Evolutionary conservation across 179 eudicot genomes (phyloP), one percentile per base, ranked within the genome.

Genomic region (Monotropa hypopitys): DNA sequence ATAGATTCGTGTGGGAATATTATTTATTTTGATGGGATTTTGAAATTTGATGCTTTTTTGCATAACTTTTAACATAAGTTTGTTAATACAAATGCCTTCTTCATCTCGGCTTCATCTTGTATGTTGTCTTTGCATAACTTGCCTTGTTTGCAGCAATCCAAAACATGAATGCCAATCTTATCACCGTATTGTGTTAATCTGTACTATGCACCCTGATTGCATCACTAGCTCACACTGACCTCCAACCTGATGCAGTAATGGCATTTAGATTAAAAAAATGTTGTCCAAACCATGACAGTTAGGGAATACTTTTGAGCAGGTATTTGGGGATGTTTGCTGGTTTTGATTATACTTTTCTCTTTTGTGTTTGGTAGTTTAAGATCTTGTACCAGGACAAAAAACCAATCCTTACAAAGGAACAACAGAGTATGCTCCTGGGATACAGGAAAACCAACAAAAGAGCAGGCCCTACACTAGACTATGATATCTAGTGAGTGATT

Each of bases 31-130:
- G n/a, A n/a, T n/a, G n/a, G n/a, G n/a, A n/a, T n/a, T n/a, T n/a
- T n/a, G n/a, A n/a, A n/a, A n/a, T n/a, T n/a, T n/a, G n/a, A n/a
- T n/a, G n/a, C n/a, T n/a, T n/a, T n/a, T n/a, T n/a, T n/a, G n/a
- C n/a, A n/a, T n/a, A n/a, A n/a, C n/a, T n/a, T n/a, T n/a, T n/a
- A n/a, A n/a, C n/a, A n/a, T n/a, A 20, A 4, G 43, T 35, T 5
- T 30, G 16, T n/a, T 62, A 47, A 76, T 62, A 63, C 43, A 45
- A 15, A 75, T 75, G 70, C 38, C 20, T 54, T 21, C 40, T 68
- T 53, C 69, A 53, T 68, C 65, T 77, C 50, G 13, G 61, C 49
- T 59, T 75, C 35, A 2, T 45, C 53, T 70, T 70, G 73, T 18
- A 21, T n/a, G 15, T 26, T n/a, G 23, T 43, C 53, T 70, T 67